These are phyloP conservation scores for Sedum album DNA, from an alignment of 164 flowering plant genomes.

Conservation along the genomic window DNA sequence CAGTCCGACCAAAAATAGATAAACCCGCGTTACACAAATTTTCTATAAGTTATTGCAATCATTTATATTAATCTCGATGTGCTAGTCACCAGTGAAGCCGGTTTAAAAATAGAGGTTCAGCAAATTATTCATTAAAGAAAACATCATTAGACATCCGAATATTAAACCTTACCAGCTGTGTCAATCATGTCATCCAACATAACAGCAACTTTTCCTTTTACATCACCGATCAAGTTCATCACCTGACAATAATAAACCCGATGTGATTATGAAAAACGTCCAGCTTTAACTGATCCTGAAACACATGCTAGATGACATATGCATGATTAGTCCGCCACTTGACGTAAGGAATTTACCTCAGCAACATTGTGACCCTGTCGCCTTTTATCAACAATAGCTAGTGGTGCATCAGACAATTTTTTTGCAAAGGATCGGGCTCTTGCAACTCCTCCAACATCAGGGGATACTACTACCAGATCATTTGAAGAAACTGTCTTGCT, in stretches of 20 bases:
- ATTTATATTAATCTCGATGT: not conserved
- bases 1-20: not conserved
- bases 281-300: not conserved
- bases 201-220: not conserved
- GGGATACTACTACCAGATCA: constrained; percentile 96
- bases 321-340: not conserved
- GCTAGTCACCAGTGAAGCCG: not conserved
- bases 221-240: not conserved
- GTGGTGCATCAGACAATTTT: constrained; percentile 92
- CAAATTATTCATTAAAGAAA: too few species aligned
- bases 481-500: constrained; percentile 74
- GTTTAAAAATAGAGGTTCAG: not conserved
- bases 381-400: constrained; percentile 97
- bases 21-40: not conserved
- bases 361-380: constrained; percentile 96
- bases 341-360: constrained; percentile 42
- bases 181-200: not conserved
- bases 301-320: not conserved
- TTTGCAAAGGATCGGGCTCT: constrained; percentile 97
- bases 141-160: too few species aligned
- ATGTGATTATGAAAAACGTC: too few species aligned
- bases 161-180: not conserved
- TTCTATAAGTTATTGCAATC: too few species aligned
- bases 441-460: constrained; percentile 98
- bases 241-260: not conserved